These are phyloP conservation scores for Fennellomyces sp. DNA, from an alignment of 371 early-diverging fungal species.

Conservation along the genomic window DNA sequence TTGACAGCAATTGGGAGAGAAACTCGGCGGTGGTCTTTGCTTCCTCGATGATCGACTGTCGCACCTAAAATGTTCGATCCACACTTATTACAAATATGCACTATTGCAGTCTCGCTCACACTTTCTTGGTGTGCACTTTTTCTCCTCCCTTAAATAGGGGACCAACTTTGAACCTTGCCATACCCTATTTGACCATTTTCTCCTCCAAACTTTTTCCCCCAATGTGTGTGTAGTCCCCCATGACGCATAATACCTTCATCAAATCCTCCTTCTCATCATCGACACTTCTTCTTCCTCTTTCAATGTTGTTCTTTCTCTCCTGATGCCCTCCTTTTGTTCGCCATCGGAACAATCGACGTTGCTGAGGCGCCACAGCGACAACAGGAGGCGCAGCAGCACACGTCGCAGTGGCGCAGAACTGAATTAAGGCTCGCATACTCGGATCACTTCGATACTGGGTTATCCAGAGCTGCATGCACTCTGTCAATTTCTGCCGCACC, in stretches of 20 bases:
- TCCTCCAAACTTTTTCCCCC: not conserved
- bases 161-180: slow-evolving; percentile 11
- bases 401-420: not conserved
- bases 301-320: not conserved
- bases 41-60: not conserved
- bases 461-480: not conserved
- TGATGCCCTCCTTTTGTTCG: not conserved
- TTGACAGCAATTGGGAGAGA: not conserved
- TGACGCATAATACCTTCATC: not conserved
- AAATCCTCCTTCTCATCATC: not conserved
- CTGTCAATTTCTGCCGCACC: not conserved
- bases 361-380: not conserved
- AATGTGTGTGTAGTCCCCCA: not conserved
- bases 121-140: not conserved
- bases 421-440: not conserved
- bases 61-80: not conserved
- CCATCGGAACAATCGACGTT: not conserved
- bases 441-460: not conserved
- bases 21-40: not conserved
- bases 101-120: not conserved
- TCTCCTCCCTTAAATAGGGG: slow-evolving; percentile 1
- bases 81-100: not conserved
- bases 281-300: not conserved
- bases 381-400: not conserved
- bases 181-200: slow-evolving; percentile 2